Percentiles rank a stretch among this genome's conserved stretches.
Conservation (phyloP, 345 rosid genomes). For the Arabidopsis suecica region DNA sequence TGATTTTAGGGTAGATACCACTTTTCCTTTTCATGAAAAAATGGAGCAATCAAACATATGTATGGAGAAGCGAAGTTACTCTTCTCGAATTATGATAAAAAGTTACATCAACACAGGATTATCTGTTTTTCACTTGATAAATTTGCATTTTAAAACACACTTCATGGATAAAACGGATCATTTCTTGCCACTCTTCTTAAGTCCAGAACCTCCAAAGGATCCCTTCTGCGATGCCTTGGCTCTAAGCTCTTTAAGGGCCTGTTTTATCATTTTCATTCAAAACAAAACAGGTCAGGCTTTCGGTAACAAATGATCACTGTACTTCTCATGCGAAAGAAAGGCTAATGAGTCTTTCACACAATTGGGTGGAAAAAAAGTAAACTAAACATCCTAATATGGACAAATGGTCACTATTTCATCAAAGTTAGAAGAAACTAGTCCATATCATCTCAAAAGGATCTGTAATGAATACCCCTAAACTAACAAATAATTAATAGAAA, state of each 20-base stretch:
- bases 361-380: background rate
- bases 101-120: slow-evolving; percentile 39
- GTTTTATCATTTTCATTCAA: slow-evolving; percentile 18
- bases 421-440: background rate
- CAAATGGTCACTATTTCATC: background rate
- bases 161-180: slow-evolving; percentile 27
- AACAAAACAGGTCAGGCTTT: background rate
- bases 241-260: slow-evolving; percentile 88
- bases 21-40: background rate
- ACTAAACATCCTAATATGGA: background rate
- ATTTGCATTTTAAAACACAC: slow-evolving; percentile 16
- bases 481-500: background rate
- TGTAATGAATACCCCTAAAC: background rate
- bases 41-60: slow-evolving; percentile 19
- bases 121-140: slow-evolving; percentile 30
- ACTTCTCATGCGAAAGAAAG: background rate
- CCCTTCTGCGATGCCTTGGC: slow-evolving; percentile 90
- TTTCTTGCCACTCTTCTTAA: slow-evolving; percentile 96
- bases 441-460: background rate
- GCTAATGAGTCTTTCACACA: background rate
- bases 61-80: slow-evolving; percentile 28
- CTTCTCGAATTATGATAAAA: slow-evolving; percentile 23
- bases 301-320: background rate
- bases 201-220: slow-evolving; percentile 82
- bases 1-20: slow-evolving; percentile 9